phyloP scores from a whole-genome alignment of 106 monocot genomes.

The Posidonia australis region DNA sequence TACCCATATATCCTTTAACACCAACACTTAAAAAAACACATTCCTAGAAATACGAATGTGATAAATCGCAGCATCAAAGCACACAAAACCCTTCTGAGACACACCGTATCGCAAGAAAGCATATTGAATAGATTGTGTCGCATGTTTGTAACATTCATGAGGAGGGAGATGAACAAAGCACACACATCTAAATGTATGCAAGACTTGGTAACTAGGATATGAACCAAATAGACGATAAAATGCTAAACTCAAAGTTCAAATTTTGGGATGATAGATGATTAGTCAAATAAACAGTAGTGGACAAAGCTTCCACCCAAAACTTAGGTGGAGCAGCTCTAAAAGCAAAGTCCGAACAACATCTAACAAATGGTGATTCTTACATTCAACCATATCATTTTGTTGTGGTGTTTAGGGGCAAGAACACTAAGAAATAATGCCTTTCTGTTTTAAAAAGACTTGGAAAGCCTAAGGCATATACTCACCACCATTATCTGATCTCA shows the following conservation, averaged over 20 bases:
- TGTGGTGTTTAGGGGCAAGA: background rate
- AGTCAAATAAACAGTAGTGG: background rate
- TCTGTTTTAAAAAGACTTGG: background rate
- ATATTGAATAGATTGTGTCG: too few species aligned
- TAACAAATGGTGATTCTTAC: background rate
- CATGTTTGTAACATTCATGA: background rate
- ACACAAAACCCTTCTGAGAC: too few species aligned
- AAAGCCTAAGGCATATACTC: background rate
- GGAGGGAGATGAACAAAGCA: constrained; percentile 2
- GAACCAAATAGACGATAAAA: background rate
- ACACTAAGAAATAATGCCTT: background rate
- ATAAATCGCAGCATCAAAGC: too few species aligned
- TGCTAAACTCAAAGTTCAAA: too few species aligned
- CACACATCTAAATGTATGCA: background rate
- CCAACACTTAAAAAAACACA: too few species aligned
- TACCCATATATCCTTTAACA: too few species aligned
- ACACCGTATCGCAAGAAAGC: too few species aligned
- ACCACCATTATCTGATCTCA: background rate
- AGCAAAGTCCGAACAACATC: background rate
- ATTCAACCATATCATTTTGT: background rate
- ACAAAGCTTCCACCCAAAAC: background rate
- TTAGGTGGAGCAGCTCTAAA: background rate
- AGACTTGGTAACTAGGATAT: background rate
- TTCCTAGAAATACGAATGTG: too few species aligned
- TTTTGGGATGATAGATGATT: too few species aligned